Conservation (phyloP, 1,284 basidiomycete genomes). For the Athelia psychrophila region DNA sequence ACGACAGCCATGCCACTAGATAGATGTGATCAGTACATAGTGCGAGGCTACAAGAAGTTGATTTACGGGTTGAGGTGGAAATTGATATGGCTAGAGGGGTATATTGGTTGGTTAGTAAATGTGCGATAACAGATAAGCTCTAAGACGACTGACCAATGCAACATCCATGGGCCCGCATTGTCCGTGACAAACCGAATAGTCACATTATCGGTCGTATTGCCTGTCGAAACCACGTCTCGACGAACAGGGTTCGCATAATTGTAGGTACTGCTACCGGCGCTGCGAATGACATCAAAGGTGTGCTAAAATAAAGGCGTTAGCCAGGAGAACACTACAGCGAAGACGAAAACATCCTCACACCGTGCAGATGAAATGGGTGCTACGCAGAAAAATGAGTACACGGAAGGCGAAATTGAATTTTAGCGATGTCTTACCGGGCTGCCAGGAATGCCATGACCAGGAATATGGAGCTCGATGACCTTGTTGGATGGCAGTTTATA, state of each 20-base stretch:
- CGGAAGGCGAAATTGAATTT: neutral
- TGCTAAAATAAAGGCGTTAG: slow-evolving; percentile 6
- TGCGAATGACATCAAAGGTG: slow-evolving; percentile 9
- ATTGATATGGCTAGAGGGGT: no score
- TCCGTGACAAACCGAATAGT: no score
- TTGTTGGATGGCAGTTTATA: slow-evolving; percentile 6
- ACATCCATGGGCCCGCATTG: slow-evolving; percentile 10
- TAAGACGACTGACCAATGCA: neutral
- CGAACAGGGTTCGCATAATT: slow-evolving; percentile 21
- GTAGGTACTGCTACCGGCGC: slow-evolving; percentile 4
- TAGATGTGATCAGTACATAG: no score
- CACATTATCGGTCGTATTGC: no score
- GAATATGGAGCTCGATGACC: slow-evolving; percentile 5
- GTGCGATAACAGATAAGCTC: neutral
- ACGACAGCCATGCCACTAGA: no score
- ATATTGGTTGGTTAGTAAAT: no score
- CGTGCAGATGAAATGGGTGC: slow-evolving; percentile 14
- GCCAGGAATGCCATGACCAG: slow-evolving; percentile 2
- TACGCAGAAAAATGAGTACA: neutral
- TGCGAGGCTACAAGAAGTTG: no score
- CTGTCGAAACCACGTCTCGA: slow-evolving; percentile 21
- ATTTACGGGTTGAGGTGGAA: no score
- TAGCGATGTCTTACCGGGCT: neutral
- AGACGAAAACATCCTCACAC: slow-evolving; percentile 7
- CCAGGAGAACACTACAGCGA: neutral